Percentiles rank a stretch among this genome's conserved stretches.
Conservation (phyloP, 2,329 filamentous ascomycete genomes). For the Erysiphe pulchra region DNA sequence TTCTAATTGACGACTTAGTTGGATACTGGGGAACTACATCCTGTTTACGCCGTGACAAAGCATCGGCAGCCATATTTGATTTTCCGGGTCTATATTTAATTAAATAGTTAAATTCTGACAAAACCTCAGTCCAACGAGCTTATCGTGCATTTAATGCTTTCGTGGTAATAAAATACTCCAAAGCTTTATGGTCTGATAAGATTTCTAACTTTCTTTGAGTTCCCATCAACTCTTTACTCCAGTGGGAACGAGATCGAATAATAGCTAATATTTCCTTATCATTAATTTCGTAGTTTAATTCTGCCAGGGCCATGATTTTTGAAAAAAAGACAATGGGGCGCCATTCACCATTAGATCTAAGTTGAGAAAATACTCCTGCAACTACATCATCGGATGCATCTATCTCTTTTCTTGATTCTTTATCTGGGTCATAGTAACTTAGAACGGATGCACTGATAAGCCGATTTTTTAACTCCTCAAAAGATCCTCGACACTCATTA, state of each 20-base stretch:
- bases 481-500: no score
- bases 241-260: not conserved
- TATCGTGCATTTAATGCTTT: not conserved
- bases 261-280: slow-evolving; percentile 1
- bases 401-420: not conserved
- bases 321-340: not conserved
- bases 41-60: not conserved
- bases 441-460: not conserved
- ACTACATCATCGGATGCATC: not conserved
- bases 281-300: not conserved
- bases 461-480: no score
- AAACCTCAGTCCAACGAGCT: not conserved
- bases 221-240: not conserved
- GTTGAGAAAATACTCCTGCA: not conserved
- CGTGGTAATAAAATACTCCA: not conserved
- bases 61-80: not conserved
- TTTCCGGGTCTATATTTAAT: not conserved
- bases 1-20: not conserved
- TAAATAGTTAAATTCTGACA: not conserved
- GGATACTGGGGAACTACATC: not conserved
- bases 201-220: not conserved
- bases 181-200: not conserved
- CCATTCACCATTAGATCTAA: not conserved
- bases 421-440: not conserved
- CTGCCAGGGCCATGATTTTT: not conserved